Evolutionary conservation across 1,284 basidiomycete genomes (phyloP), one percentile per base, ranked within the genome.

Genomic region (Tilletia caries): DNA sequence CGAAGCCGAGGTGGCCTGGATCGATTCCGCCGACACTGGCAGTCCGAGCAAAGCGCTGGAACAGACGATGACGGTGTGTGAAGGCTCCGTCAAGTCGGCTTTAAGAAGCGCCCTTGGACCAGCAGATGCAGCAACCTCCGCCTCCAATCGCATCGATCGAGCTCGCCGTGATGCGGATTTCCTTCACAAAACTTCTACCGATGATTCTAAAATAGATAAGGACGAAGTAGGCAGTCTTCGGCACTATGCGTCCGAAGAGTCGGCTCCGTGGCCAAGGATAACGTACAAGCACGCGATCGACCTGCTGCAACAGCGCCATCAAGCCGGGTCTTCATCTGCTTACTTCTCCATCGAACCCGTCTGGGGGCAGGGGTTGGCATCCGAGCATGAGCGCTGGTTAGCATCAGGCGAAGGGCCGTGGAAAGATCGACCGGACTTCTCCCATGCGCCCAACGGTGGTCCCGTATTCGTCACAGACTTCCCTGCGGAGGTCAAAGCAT

Each of bases 381-480:
- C 91, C 80, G 95, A 97, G 82, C 95, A 98, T 83, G 96, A 99
- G 84, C 89, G 89, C 70, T 96, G 90, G 88, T 86, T 98, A 2
- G 91, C 93, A 0, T 88, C 89, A 64, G 83, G 84, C n/a, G 72
- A 23, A 5, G 58, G 58, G 15, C 58, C 32, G 8, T 62, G 58
- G 58, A 37, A 62, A 15, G 29, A 62, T 20, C 58, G 58, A 12
- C 4, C 27, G 10, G 58, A 62, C 32, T 33, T 29, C 12, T 29
- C 58, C 10, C 27, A 62, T 13, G 33, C 58, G 12, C 20, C 27
- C 15, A 25, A 37, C 65, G 81, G 85, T 27, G 90, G 90, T 0
- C 95, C 96, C 0, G 87, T 95, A 0, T 98, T 98, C 81, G 90
- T 99, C 58, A 92, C 90, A 3, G 89, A 95, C 82, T 99, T 98